Evolutionary conservation across 2,329 filamentous ascomycete genomes (phyloP).

Genomic region (Fusarium lyarnte): DNA sequence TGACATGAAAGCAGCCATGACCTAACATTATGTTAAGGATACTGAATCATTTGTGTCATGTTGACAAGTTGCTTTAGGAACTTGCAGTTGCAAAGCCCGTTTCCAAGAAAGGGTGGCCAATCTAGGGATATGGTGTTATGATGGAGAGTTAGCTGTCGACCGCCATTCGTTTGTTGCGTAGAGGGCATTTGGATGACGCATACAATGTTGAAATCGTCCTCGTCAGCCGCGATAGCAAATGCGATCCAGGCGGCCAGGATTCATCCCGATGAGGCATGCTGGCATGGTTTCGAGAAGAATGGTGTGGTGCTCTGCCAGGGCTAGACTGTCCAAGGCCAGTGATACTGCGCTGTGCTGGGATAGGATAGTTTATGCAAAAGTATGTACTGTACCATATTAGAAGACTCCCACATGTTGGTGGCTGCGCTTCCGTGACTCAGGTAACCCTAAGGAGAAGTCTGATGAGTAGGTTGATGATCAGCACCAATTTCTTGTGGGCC

Average conservation of each 20-base stretch:
- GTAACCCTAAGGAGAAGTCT: slow-evolving; percentile 32
- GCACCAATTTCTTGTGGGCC: slow-evolving; percentile 14
- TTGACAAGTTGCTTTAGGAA: background rate
- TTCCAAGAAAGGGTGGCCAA: background rate
- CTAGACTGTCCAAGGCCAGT: background rate
- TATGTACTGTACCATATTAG: background rate
- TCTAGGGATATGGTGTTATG: background rate
- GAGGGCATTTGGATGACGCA: slow-evolving; percentile 13
- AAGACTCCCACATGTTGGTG: slow-evolving; percentile 33
- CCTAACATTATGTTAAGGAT: background rate
- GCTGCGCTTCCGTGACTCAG: slow-evolving; percentile 29
- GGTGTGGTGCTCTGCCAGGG: slow-evolving; percentile 13
- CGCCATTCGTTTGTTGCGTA: slow-evolving; percentile 8
- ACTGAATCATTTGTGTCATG: background rate
- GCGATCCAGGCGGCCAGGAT: slow-evolving; percentile 24
- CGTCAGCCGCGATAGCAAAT: slow-evolving; percentile 25
- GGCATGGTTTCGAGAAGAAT: slow-evolving; percentile 10
- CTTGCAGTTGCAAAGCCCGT: background rate
- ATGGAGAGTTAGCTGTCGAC: background rate
- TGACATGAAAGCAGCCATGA: background rate
- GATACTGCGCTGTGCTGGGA: slow-evolving; percentile 2
- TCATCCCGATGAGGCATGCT: slow-evolving; percentile 12
- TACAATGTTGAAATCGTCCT: slow-evolving; percentile 7
- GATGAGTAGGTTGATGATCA: slow-evolving; percentile 21
- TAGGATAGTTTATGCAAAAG: slow-evolving; percentile 10